Evolutionary conservation across 2,329 filamentous ascomycete genomes (phyloP).

Genomic region (Phoma sp.): DNA sequence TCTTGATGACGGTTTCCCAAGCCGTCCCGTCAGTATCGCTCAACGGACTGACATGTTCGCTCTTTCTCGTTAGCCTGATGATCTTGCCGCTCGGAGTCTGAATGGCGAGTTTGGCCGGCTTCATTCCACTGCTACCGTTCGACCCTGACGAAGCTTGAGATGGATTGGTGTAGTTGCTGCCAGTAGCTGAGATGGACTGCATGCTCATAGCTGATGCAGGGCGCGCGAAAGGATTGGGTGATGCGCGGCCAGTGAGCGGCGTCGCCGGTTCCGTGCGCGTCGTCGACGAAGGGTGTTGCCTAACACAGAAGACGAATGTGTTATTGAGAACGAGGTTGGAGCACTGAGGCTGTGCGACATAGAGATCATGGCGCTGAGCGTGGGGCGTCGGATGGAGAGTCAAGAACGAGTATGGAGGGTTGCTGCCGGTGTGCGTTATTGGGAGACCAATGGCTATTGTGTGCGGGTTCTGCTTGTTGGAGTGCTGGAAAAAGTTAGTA

Average conservation of each 20-base stretch:
- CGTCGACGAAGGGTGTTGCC: conserved; percentile 81
- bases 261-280: conserved; percentile 44
- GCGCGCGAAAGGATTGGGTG: conserved; percentile 61
- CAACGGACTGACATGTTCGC: conserved; percentile 64
- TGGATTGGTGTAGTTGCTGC: conserved; percentile 61
- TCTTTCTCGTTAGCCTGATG: conserved; percentile 82
- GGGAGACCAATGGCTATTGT: conserved; percentile 89
- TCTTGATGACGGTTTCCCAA: conserved; percentile 93
- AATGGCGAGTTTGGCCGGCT: conserved; percentile 94
- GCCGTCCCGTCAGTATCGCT: conserved; percentile 75
- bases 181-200: conserved; percentile 62
- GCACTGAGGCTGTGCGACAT: conserved; percentile 96
- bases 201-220: conserved; percentile 68
- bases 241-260: conserved; percentile 54
- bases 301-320: conserved; percentile 95
- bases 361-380: conserved; percentile 95
- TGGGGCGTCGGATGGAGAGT: conserved; percentile 94
- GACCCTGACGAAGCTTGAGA: conserved; percentile 65
- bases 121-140: conserved; percentile 66
- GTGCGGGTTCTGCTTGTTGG: conserved; percentile 94
- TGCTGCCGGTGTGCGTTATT: conserved; percentile 87
- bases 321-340: conserved; percentile 88
- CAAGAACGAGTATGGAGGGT: conserved; percentile 93
- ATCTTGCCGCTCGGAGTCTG: conserved; percentile 96
- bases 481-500: conserved; percentile 64